A percentile compares a stretch with the other conserved stretches of the same genome.
Conservation (phyloP, 345 rosid species). For the Syzygium aromaticum region DNA sequence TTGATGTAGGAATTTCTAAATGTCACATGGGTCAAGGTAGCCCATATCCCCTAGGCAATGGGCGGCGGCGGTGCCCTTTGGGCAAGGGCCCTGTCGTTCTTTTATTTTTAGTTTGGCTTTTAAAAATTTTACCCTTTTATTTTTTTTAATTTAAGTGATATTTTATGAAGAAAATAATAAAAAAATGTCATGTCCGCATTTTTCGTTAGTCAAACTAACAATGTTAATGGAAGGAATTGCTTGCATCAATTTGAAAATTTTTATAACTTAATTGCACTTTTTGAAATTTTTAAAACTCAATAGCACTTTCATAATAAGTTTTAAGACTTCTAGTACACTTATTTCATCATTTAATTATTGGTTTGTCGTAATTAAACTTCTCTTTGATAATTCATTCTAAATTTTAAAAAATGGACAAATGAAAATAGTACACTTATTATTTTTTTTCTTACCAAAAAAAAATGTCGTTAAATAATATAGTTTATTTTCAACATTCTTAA, state of each 20-base stretch:
- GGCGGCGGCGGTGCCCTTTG: not conserved
- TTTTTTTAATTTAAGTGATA: too few species aligned
- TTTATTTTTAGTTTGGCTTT: too few species aligned
- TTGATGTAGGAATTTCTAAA: too few species aligned
- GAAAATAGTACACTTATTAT: too few species aligned
- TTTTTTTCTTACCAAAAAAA: too few species aligned
- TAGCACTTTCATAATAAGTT: not conserved
- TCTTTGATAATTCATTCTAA: not conserved
- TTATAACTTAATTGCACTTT: not conserved
- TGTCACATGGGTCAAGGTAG: too few species aligned
- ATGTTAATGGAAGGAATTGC: too few species aligned
- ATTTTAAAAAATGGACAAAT: not conserved
- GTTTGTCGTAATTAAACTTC: not conserved
- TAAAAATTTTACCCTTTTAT: too few species aligned
- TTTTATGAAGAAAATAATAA: not conserved
- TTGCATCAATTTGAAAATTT: not conserved
- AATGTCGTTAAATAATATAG: not conserved
- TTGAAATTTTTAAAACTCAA: accelerated
- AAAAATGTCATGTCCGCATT: not conserved
- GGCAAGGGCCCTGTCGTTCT: accelerated
- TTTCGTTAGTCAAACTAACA: too few species aligned
- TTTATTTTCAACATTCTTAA: not conserved
- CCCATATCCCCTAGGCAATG: not conserved
- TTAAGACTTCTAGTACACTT: accelerated
- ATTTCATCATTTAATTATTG: not conserved